These are phyloP conservation scores for Oryza australiensis DNA, from an alignment of 176 grass and related monocot genomes.

Conservation along the genomic window DNA sequence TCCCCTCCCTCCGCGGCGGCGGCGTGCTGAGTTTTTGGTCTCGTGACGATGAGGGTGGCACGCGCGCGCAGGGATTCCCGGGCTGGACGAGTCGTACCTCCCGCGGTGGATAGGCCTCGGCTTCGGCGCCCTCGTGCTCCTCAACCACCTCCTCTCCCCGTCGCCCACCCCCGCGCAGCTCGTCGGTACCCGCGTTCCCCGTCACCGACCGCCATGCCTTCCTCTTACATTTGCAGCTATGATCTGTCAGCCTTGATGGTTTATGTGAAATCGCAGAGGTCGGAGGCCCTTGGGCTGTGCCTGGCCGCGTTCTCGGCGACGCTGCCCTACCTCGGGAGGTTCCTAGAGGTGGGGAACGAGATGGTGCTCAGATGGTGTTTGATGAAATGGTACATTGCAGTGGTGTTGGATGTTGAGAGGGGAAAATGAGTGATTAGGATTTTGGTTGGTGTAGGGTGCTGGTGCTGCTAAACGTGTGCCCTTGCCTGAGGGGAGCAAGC, in stretches of 20 bases:
- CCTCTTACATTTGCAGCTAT: not conserved
- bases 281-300: constrained; percentile 70
- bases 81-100: constrained; percentile 86
- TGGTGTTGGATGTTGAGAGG: not conserved
- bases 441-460: constrained; percentile 60
- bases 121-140: constrained; percentile 69
- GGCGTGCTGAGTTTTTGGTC: not conserved
- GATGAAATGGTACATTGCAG: not conserved
- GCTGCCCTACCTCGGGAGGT: constrained; percentile 81
- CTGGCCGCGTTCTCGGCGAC: constrained; percentile 79
- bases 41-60: not conserved
- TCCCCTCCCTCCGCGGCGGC: not conserved
- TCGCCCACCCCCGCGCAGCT: constrained; percentile 65
- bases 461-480: constrained; percentile 59
- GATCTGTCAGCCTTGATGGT: not conserved
- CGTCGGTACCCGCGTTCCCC: constrained; percentile 37
- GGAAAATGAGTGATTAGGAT: not conserved
- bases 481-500: constrained; percentile 64
- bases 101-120: constrained; percentile 77
- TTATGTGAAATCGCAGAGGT: constrained; percentile 53
- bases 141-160: constrained; percentile 81
- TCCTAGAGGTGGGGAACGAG: constrained; percentile 64
- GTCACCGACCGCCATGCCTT: not conserved
- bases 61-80: constrained; percentile 61
- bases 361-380: not conserved